Evolutionary conservation across 2,329 filamentous ascomycete species (phyloP).

Genomic region (Furcasterigmium furcatum): DNA sequence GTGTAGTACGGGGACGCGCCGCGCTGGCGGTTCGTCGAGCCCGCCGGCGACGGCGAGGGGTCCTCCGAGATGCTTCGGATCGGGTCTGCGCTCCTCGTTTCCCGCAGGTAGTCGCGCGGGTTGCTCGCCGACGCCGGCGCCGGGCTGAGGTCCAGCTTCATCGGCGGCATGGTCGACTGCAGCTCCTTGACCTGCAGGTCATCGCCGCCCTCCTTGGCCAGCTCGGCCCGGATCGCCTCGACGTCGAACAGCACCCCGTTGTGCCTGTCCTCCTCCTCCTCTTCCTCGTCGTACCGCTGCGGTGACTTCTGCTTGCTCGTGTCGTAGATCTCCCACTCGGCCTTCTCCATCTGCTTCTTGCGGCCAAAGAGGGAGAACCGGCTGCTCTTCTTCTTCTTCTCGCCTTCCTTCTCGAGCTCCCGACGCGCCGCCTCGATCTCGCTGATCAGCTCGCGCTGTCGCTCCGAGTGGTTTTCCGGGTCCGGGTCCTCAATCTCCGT

Average conservation of each 20-base stretch:
- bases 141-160: slow-evolving; percentile 66
- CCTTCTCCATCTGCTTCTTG: slow-evolving; percentile 73
- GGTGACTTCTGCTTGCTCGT: slow-evolving; percentile 46
- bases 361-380: slow-evolving; percentile 76
- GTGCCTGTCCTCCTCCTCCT: slow-evolving; percentile 49
- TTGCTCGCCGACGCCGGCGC: slow-evolving; percentile 24
- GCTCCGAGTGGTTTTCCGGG: slow-evolving; percentile 83
- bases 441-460: slow-evolving; percentile 89
- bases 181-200: slow-evolving; percentile 71
- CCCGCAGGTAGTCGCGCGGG: slow-evolving; percentile 32
- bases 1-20: slow-evolving; percentile 19
- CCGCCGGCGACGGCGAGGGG: slow-evolving; percentile 15
- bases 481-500: slow-evolving; percentile 96
- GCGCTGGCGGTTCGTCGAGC: slow-evolving; percentile 13
- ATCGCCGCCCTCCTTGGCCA: slow-evolving; percentile 62
- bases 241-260: slow-evolving; percentile 84
- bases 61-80: slow-evolving; percentile 15
- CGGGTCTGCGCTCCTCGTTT: slow-evolving; percentile 44
- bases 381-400: slow-evolving; percentile 54
- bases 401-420: slow-evolving; percentile 74
- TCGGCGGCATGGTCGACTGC: slow-evolving; percentile 83
- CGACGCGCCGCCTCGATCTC: slow-evolving; percentile 95
- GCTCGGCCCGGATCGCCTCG: slow-evolving; percentile 84
- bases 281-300: slow-evolving; percentile 28
- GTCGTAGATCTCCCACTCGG: slow-evolving; percentile 93